Evolutionary conservation across 1,284 basidiomycete genomes (phyloP).

Genomic region (Coriolopsis trogii): DNA sequence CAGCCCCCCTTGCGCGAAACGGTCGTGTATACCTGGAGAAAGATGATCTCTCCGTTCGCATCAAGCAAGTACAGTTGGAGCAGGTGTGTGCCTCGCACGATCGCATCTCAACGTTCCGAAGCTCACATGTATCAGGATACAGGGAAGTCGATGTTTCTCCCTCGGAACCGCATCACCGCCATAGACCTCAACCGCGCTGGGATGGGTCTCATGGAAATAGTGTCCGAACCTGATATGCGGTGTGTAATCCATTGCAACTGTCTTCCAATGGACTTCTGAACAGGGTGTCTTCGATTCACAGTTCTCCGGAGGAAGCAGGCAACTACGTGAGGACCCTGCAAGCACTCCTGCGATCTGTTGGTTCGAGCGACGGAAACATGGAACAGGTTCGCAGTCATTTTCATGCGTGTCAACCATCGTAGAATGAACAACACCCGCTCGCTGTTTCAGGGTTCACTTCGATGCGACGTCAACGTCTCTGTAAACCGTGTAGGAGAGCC

Average conservation of each 20-base stretch:
- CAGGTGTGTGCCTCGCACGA: conserved; percentile 75
- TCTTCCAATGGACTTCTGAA: conserved; percentile 1
- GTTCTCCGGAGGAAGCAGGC: conserved; percentile 90
- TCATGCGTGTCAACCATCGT: not conserved
- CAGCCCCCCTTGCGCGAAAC: conserved; percentile 79
- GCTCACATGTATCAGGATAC: conserved; percentile 70
- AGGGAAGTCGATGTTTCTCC: conserved; percentile 83
- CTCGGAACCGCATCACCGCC: conserved; percentile 55
- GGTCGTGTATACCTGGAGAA: conserved; percentile 63
- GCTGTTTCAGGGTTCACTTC: conserved; percentile 78
- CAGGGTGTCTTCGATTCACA: conserved; percentile 32
- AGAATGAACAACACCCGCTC: not conserved
- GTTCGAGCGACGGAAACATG: conserved; percentile 96
- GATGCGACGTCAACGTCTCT: conserved; percentile 97
- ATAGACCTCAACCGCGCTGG: conserved; percentile 95
- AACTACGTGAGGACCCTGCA: conserved; percentile 89
- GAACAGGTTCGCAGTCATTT: conserved; percentile 68
- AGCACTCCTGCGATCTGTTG: conserved; percentile 79
- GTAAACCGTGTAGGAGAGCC: conserved; percentile 68
- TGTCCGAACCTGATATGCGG: conserved; percentile 93
- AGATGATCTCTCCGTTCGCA: conserved; percentile 60
- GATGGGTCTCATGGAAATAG: conserved; percentile 92
- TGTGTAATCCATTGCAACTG: conserved; percentile 35
- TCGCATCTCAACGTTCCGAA: too few species aligned
- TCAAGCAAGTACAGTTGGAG: conserved; percentile 95